Base-by-base conservation (phyloP, 148 eudicot genomes). In the Bassia scoparia region DNA sequence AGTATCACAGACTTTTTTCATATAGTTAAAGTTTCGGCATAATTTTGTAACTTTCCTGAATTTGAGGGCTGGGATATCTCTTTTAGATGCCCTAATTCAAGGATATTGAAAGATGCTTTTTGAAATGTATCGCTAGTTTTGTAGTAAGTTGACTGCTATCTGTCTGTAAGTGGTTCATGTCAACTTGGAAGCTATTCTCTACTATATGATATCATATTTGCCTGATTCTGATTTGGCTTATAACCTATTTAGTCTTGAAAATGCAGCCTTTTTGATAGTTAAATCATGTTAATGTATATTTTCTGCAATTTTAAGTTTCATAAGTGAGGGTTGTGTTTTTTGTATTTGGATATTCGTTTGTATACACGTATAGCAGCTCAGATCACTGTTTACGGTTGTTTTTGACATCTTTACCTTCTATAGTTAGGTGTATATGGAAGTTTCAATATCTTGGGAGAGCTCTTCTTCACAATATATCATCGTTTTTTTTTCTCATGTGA, bases 341-440 rank as follows among this genome's bases (percentile, higher is more conserved):
- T 41, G 14, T 60, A 58, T 50, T 26, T 31, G 38, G 58, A 18
- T 61, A 48, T 27, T 44, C n/a, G 10, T 59, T 71, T 54, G 34
- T 18, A n/a, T 72, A 20, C 3, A 38, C 17, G 8, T 67, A 17
- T 17, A 27, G 24, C 26, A 5, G 10, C 54, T 16, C 26, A 41
- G 20, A n/a, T 58, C 49, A 34, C 29, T 15, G 0, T 21, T 14
- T 70, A 11, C 9, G 6, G 35, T 18, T 48, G 64, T 48, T 61
- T 44, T 15, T 77, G n/a, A 65, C 26, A 31, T 72, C 30, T 72
- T 27, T 58, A n/a, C 29, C 24, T 55, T 68, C 16, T 23, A 29
- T 23, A 66, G 76, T n/a, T 87, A 91, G 93, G 88, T 69, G 65
- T 76, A 81, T n/a, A 94, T 94, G 98, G 97, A 91, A 88, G 92